phyloP scores from a whole-genome alignment of 1,139 yeast genomes.

The Nadsonia starkeyi-henricii region DNA sequence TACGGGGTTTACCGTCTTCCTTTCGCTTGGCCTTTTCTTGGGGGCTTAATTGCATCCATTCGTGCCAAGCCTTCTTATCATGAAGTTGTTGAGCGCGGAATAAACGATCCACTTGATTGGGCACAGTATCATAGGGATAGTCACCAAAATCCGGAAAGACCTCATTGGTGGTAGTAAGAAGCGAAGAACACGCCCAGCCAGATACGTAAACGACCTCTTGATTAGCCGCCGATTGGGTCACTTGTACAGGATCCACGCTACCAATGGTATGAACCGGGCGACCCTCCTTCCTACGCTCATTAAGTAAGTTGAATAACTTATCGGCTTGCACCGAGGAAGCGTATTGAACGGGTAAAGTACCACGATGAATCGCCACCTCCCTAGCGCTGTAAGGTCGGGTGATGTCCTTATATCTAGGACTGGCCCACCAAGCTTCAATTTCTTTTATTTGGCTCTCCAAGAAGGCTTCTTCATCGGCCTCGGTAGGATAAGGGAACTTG shows the following conservation, averaged over 20 bases:
- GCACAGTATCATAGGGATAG: constrained; percentile 54
- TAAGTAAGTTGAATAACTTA: constrained; percentile 34
- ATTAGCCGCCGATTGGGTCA: constrained; percentile 42
- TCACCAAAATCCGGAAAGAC: constrained; percentile 51
- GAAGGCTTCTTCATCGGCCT: constrained; percentile 22
- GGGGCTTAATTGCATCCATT: constrained; percentile 25
- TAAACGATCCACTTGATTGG: constrained; percentile 46
- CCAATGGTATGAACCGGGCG: constrained; percentile 46
- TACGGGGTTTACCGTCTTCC: constrained; percentile 19
- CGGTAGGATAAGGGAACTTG: constrained; percentile 26
- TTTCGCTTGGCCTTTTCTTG: constrained; percentile 18
- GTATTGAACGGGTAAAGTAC: constrained; percentile 32
- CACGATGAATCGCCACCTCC: constrained; percentile 40
- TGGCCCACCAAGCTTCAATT: constrained; percentile 38
- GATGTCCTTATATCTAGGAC: constrained; percentile 35
- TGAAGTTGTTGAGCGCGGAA: constrained; percentile 47
- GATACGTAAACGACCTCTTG: constrained; percentile 45
- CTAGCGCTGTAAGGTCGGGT: constrained; percentile 40
- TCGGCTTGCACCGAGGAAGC: constrained; percentile 44
- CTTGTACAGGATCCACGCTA: constrained; percentile 48
- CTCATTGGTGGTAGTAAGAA: constrained; percentile 43
- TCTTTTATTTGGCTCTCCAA: constrained; percentile 20
- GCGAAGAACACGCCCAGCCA: constrained; percentile 47
- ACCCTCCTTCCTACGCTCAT: constrained; percentile 28
- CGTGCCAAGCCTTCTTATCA: constrained; percentile 39